Evolutionary conservation across 306 rosid species (phyloP).

Genomic region (Medicago truncatula): MtrunA17r5.0-ANR NC_053042.1:12020001-12020500

Average conservation of each 20-base stretch:
- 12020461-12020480: conserved; percentile 76
- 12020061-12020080: background rate
- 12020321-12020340: conserved; percentile 99
- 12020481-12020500: conserved; percentile 81
- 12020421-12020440: conserved; percentile 28
- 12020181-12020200: background rate
- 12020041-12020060: background rate
- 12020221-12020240: conserved; percentile 16
- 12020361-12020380: conserved; percentile 64
- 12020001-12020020: background rate
- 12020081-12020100: background rate
- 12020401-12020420: background rate
- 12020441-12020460: conserved; percentile 66
- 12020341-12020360: conserved; percentile 89
- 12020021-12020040: conserved; percentile 13
- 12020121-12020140: background rate
- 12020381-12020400: background rate
- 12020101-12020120: conserved; percentile 11
- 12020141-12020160: conserved; percentile 5
- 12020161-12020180: background rate
- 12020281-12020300: conserved; percentile 14
- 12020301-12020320: conserved; percentile 24
- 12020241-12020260: conserved; percentile 1
- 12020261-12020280: conserved; percentile 3
- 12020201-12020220: background rate